A percentile compares a stretch with the other conserved stretches of the same genome.
These are phyloP conservation scores for Penicillium steckii DNA, from an alignment of 495 filamentous ascomycete species.

Conservation along the genomic window DNA sequence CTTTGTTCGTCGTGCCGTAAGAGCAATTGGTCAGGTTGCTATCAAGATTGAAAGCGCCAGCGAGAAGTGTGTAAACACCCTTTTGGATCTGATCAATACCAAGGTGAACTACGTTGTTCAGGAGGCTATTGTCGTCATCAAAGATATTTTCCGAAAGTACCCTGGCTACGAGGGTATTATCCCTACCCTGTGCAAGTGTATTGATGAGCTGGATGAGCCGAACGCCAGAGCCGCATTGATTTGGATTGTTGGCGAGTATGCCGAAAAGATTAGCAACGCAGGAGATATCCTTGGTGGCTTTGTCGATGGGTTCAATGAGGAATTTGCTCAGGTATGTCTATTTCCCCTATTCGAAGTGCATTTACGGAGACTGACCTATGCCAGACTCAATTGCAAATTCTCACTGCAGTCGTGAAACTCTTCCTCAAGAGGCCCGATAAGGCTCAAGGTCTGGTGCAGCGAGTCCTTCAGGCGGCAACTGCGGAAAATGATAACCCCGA, in stretches of 20 bases:
- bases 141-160: slow-evolving; percentile 97
- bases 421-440: slow-evolving; percentile 97
- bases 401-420: slow-evolving; percentile 94
- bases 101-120: slow-evolving; percentile 99
- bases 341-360: neutral
- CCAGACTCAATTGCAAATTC: slow-evolving; percentile 89
- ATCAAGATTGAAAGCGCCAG: slow-evolving; percentile 96
- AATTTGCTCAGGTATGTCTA: slow-evolving; percentile 73
- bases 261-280: slow-evolving; percentile 97
- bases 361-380: slow-evolving; percentile 7
- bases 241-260: slow-evolving; percentile 99
- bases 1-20: slow-evolving; percentile 90
- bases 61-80: slow-evolving; percentile 91
- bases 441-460: slow-evolving; percentile 86
- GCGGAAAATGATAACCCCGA: slow-evolving; percentile 96
- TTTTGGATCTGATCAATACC: slow-evolving; percentile 90
- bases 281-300: slow-evolving; percentile 85
- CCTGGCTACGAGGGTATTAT: slow-evolving; percentile 98
- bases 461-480: slow-evolving; percentile 88
- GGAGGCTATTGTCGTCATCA: slow-evolving; percentile 96
- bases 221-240: slow-evolving; percentile 89
- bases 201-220: slow-evolving; percentile 95
- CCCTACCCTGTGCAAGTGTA: slow-evolving; percentile 91
- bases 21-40: slow-evolving; percentile 93
- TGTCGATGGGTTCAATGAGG: slow-evolving; percentile 88